A percentile compares a stretch with the other conserved stretches of the same genome.
Conservation (phyloP, 2,329 filamentous ascomycete species). For the Tolypocladium pustulatum region DNA sequence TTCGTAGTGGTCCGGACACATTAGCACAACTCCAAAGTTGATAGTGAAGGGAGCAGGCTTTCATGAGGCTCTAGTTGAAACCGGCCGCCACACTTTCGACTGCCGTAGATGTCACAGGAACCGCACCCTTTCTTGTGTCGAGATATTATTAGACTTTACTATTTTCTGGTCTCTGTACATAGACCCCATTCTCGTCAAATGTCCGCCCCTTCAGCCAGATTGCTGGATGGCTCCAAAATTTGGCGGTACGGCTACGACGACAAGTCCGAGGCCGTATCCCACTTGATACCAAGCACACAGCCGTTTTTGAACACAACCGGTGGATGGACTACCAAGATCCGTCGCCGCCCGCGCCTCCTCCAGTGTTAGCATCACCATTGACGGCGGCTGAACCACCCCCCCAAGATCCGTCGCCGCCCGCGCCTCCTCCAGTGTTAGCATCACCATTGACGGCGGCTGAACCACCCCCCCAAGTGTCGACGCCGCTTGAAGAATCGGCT, state of each 20-base stretch:
- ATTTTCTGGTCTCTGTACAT: neutral
- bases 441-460: too few relatives aligned
- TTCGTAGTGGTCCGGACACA: too few relatives aligned
- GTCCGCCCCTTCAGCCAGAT: neutral
- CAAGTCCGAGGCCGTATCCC: neutral
- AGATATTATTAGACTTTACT: neutral
- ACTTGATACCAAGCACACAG: neutral
- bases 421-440: too few relatives aligned
- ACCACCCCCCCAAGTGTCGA: constrained; percentile 2
- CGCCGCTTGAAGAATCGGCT: neutral
- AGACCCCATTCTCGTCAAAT: neutral
- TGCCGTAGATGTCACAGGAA: too few relatives aligned
- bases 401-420: neutral
- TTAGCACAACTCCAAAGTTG: too few relatives aligned
- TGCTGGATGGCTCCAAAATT: neutral
- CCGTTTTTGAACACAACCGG: neutral
- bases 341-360: too few relatives aligned
- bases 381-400: neutral
- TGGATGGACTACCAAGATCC: neutral
- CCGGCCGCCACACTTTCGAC: too few relatives aligned
- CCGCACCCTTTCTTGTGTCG: too few relatives aligned
- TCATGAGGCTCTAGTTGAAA: too few relatives aligned
- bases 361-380: too few relatives aligned
- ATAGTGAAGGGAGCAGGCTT: too few relatives aligned
- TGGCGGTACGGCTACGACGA: neutral